Percentiles rank a stretch among this genome's conserved stretches.
phyloP scores from a whole-genome alignment of 2,329 filamentous ascomycete genomes.

The Aspergillus sp. region DNA sequence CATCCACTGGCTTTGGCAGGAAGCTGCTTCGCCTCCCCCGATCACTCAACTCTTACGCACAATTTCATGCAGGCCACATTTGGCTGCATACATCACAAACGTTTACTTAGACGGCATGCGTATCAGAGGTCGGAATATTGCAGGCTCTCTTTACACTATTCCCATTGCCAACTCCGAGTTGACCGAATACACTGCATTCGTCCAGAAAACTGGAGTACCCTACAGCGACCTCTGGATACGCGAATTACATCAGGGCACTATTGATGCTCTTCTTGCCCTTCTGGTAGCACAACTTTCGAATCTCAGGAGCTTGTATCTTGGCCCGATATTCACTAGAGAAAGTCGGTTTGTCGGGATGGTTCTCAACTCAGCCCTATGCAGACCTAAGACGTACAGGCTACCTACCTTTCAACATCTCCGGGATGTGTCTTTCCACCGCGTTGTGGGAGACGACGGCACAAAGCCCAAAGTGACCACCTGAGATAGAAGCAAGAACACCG shows the following conservation, averaged over 20 bases:
- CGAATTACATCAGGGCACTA: conserved; percentile 15
- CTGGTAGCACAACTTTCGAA: conserved; percentile 21
- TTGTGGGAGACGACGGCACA: background rate
- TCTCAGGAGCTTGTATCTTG: conserved; percentile 19
- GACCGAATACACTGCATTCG: conserved; percentile 9
- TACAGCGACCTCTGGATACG: conserved; percentile 19
- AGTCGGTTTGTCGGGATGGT: conserved; percentile 16
- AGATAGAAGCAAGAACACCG: conserved; percentile 12
- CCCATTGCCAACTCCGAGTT: conserved; percentile 9
- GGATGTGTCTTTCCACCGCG: conserved; percentile 3
- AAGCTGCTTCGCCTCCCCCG: conserved; percentile 12
- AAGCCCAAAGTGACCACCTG: too few species aligned
- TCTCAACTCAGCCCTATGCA: conserved; percentile 14
- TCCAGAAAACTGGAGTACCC: conserved; percentile 7
- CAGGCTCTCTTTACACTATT: background rate
- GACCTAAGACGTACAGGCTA: conserved; percentile 1
- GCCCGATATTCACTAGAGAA: conserved; percentile 8
- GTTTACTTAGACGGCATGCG: conserved; percentile 13
- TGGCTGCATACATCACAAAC: conserved; percentile 17
- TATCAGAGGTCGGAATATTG: background rate
- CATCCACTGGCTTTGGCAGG: conserved; percentile 20
- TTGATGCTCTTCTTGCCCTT: conserved; percentile 24
- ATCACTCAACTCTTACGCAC: conserved; percentile 21
- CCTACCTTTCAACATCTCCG: conserved; percentile 12
- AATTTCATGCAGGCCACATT: conserved; percentile 19